A percentile compares a stretch with the other conserved stretches of the same genome.
Evolutionary conservation across 1,284 basidiomycete species (phyloP).

Genomic region (Pisolithus thermaeus): DNA sequence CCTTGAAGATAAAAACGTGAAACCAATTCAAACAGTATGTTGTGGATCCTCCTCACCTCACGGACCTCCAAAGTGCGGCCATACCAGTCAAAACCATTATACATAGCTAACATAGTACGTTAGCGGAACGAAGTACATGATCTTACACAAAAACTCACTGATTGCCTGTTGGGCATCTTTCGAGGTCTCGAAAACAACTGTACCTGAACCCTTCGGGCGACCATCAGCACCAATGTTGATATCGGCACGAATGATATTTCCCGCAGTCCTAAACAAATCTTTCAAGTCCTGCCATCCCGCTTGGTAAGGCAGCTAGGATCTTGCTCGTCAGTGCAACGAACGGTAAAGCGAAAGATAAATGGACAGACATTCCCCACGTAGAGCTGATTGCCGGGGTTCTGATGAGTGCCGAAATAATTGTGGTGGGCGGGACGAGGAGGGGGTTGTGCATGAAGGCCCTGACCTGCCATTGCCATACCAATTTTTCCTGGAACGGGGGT

Average conservation of each 20-base stretch:
- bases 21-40: neutral
- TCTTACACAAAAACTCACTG: constrained; percentile 45
- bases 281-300: constrained; percentile 99
- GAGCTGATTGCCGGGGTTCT: constrained; percentile 81
- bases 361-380: constrained; percentile 83
- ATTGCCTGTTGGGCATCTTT: constrained; percentile 92
- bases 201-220: constrained; percentile 89
- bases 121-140: constrained; percentile 1
- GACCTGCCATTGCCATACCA: constrained; percentile 83
- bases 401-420: constrained; percentile 56
- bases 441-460: constrained; percentile 66
- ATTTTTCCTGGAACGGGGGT: constrained; percentile 92
- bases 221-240: constrained; percentile 91
- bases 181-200: constrained; percentile 88
- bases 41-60: constrained; percentile 33
- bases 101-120: constrained; percentile 62
- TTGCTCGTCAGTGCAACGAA: constrained; percentile 4
- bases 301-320: constrained; percentile 78
- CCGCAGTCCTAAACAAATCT: constrained; percentile 92
- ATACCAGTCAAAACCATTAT: constrained; percentile 93
- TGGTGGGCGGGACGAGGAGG: constrained; percentile 71
- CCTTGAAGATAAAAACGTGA: constrained; percentile 38
- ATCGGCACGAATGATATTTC: constrained; percentile 91
- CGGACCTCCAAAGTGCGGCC: constrained; percentile 89
- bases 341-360: neutral